phyloP scores from a whole-genome alignment of 345 rosid genomes.

The Gossypium bickii region DNA sequence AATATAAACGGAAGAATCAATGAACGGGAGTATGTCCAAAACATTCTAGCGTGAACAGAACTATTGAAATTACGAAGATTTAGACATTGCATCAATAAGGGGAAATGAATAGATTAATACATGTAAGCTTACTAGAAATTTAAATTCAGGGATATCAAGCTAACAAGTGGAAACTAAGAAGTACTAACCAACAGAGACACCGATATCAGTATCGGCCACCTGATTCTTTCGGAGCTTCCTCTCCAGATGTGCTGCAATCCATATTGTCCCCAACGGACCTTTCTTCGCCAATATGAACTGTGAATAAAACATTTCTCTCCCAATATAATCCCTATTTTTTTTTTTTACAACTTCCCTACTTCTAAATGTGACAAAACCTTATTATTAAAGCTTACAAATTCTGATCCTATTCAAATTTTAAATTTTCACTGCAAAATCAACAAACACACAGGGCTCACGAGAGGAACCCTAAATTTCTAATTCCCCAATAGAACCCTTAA shows the following conservation, averaged over 20 bases:
- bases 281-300: conserved; percentile 99
- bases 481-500: conserved; percentile 10
- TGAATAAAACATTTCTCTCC: conserved; percentile 82
- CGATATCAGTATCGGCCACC: conserved; percentile 98
- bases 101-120: not conserved
- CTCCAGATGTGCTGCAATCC: conserved; percentile 99
- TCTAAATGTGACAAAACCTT: not conserved
- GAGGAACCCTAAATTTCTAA: conserved; percentile 17
- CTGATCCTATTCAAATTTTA: conserved; percentile 15
- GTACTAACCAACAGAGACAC: conserved; percentile 90
- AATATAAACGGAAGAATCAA: not conserved
- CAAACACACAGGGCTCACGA: not conserved
- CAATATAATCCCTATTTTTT: conserved; percentile 25
- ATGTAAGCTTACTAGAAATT: not conserved
- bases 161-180: not conserved
- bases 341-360: conserved; percentile 23
- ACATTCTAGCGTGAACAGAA: not conserved
- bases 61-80: not conserved
- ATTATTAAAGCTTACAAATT: not conserved
- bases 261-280: conserved; percentile 98
- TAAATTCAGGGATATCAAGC: not conserved
- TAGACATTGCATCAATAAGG: not conserved
- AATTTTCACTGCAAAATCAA: conserved; percentile 8
- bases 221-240: conserved; percentile 99
- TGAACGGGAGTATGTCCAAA: not conserved